Percentiles rank a stretch among this genome's conserved stretches.
These are phyloP conservation scores for Paracoccidioides lutzii DNA, from an alignment of 2,329 filamentous ascomycete genomes.

Conservation along the genomic window DNA sequence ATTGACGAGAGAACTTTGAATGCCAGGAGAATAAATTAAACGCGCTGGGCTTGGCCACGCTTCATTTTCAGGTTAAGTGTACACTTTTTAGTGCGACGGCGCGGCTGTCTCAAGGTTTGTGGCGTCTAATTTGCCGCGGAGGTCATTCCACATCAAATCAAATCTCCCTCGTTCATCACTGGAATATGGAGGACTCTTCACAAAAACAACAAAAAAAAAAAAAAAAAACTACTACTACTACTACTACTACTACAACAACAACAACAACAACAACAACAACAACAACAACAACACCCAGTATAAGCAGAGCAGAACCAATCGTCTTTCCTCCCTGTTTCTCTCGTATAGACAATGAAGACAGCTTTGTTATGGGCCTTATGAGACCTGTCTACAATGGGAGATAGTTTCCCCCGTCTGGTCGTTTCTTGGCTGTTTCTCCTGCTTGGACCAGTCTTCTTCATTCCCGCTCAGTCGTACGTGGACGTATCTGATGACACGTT, in stretches of 20 bases:
- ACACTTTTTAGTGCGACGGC: neutral
- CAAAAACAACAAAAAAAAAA: too few species aligned
- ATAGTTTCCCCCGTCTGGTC: neutral
- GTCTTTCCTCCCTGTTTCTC: too few species aligned
- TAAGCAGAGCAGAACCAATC: neutral
- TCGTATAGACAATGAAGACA: neutral
- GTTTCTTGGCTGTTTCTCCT: conserved; percentile 8
- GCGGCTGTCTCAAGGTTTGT: neutral
- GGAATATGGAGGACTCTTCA: too few species aligned
- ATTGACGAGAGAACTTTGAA: too few species aligned
- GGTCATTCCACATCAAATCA: neutral
- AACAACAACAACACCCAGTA: neutral
- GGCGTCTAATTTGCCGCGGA: neutral
- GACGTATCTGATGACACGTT: conserved; percentile 64
- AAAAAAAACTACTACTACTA: too few species aligned
- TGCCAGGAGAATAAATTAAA: neutral
- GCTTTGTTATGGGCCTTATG: neutral
- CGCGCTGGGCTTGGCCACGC: too few species aligned
- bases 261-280: too few species aligned
- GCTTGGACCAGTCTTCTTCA: conserved; percentile 16
- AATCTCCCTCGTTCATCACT: too few species aligned
- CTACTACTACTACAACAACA: too few species aligned
- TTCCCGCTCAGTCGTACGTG: conserved; percentile 37
- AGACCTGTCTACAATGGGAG: neutral
- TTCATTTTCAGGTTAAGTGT: neutral